Base-by-base conservation (phyloP, 108 stramenopile genomes). In the Licmophora abbreviata region DNA sequence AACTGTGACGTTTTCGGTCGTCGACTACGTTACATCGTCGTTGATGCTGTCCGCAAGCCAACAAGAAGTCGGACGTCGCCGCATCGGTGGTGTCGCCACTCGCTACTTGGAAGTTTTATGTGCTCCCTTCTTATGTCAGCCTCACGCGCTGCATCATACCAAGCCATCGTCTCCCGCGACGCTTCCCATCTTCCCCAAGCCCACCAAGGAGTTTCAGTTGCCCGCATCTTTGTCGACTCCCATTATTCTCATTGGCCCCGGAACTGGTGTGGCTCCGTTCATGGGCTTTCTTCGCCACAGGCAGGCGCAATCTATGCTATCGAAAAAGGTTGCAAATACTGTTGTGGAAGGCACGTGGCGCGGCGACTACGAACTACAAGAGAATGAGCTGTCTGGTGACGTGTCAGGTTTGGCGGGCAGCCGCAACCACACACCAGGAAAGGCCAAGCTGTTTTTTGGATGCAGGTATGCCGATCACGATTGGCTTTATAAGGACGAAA, bases 241-340 rank as follows among this genome's bases (percentile, higher is more conserved):
- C 1, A 53, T 98, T 21, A 66, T 99, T 33, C 69, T 99, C 52
- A 80, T 99, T 32, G 99, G 99, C 17, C 99, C 99, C 2, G 99
- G 99, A 17, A 98, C 99, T 3, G 99, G 99, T 9, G 81, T 99
- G 23, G 97, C 99, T 20, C 97, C 99, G 14, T 97, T 99, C 63
- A 71, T 95, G 50, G 93, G 94, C 59, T 96, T 98, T 48, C 29
- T 99, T 21, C 61, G 65, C n/a, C 82, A 88, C 44, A 79, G 82
- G 5, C 69, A 71, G 49, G 79, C 74, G 6, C 56, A 83, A 53
- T 69, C 71, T 3, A 43, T 55, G 2, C 67, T 71, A 17, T 53
- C 66, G 26, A 29, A 10, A 22, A 52, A 29, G 15, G 56, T 65
- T 29, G 68, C 66, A 9, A 80, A 81, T 17, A 79, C 66, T 31